phyloP scores from a whole-genome alignment of 2,329 filamentous ascomycete species.

The Rasamsonia emersonii region DNA sequence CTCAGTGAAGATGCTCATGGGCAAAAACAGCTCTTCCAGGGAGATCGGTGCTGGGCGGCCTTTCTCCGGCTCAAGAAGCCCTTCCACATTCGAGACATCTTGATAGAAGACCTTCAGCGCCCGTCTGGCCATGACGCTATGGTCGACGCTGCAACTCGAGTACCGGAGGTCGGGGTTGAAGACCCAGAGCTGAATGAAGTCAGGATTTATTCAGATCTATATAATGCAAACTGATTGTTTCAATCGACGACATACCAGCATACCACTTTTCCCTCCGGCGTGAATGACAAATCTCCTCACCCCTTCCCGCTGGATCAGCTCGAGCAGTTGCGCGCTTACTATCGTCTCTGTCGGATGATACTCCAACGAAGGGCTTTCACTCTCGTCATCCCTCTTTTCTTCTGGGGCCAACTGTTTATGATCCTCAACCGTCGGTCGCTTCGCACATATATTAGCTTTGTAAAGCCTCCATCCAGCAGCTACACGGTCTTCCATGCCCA shows the following conservation, averaged over 20 bases:
- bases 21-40: constrained; percentile 42
- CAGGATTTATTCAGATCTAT: not conserved
- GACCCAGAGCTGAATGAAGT: constrained; percentile 43
- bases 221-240: not conserved
- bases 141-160: constrained; percentile 36
- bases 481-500: constrained; percentile 34
- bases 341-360: constrained; percentile 27
- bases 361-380: constrained; percentile 18
- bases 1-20: constrained; percentile 28
- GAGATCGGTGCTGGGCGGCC: constrained; percentile 32
- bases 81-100: constrained; percentile 21
- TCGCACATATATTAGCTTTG: constrained; percentile 39
- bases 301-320: constrained; percentile 47
- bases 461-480: constrained; percentile 40
- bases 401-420: constrained; percentile 12
- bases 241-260: constrained; percentile 25
- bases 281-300: constrained; percentile 48
- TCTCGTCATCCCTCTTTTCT: constrained; percentile 22
- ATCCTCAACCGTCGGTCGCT: not conserved
- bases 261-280: constrained; percentile 21
- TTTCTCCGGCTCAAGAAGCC: constrained; percentile 26
- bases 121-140: constrained; percentile 30
- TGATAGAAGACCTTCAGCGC: constrained; percentile 52
- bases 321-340: constrained; percentile 48
- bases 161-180: constrained; percentile 53